phyloP scores from a whole-genome alignment of 2,329 filamentous ascomycete genomes.

The Aspergillus brasiliensis region DNA sequence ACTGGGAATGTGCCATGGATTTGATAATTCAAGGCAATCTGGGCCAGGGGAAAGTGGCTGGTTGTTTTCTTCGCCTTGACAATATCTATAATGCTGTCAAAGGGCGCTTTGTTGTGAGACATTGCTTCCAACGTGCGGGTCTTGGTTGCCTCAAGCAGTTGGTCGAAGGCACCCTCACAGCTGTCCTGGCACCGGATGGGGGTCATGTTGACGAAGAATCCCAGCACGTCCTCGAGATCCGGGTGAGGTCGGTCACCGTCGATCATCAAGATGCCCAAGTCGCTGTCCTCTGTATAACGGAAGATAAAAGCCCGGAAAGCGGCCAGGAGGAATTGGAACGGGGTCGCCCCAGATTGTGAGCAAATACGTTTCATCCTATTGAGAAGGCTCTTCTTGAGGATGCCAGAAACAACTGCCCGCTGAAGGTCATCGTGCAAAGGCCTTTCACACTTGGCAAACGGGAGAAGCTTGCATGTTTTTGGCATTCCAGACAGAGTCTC shows the following conservation, averaged over 20 bases:
- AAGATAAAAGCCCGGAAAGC: not conserved
- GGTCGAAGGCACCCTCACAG: not conserved
- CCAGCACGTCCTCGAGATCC: not conserved
- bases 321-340: not conserved
- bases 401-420: too few species aligned
- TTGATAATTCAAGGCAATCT: too few species aligned
- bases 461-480: not conserved
- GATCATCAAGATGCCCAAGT: not conserved
- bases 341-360: not conserved
- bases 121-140: not conserved
- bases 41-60: not conserved
- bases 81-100: not conserved
- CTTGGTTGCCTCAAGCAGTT: not conserved
- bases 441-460: not conserved
- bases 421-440: not conserved
- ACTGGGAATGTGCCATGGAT: too few species aligned
- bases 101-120: not conserved
- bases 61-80: not conserved
- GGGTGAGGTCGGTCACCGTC: not conserved
- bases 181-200: not conserved
- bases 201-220: not conserved
- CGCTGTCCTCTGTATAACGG: not conserved
- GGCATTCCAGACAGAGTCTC: not conserved
- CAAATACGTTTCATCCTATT: not conserved
- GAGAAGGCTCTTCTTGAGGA: not conserved